These are phyloP conservation scores for Termitomyces sp. DNA, from an alignment of 768 basidiomycete species.

Conservation along the genomic window DNA sequence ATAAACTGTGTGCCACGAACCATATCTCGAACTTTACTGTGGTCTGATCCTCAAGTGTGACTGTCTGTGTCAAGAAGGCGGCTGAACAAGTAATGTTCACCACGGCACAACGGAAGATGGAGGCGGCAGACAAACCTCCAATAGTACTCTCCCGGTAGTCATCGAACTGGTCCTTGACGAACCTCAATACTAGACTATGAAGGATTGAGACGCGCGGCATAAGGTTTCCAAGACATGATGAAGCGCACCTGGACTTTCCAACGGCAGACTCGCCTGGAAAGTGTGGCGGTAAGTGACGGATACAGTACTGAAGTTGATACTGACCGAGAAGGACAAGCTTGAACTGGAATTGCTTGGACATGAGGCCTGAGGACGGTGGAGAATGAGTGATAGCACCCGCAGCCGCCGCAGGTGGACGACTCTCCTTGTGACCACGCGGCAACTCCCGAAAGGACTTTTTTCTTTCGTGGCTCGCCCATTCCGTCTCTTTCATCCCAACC, in stretches of 20 bases:
- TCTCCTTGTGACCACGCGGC: conserved; percentile 26
- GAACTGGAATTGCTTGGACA: conserved; percentile 93
- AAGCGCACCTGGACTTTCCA: conserved; percentile 83
- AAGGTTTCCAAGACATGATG: conserved; percentile 18
- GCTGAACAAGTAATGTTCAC: conserved; percentile 41
- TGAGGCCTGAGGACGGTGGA: conserved; percentile 56
- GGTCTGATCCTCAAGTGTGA: conserved; percentile 82
- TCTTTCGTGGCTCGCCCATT: not conserved
- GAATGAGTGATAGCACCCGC: conserved; percentile 21
- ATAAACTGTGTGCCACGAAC: conserved; percentile 36
- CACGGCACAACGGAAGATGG: not conserved
- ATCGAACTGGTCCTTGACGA: conserved; percentile 95
- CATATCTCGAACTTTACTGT: conserved; percentile 98
- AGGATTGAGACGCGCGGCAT: conserved; percentile 19
- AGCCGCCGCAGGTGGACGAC: conserved; percentile 20
- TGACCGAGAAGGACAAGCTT: conserved; percentile 93
- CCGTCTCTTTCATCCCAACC: conserved; percentile 22
- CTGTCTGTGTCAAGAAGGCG: conserved; percentile 98
- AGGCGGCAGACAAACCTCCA: conserved; percentile 49
- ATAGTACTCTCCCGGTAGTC: conserved; percentile 95
- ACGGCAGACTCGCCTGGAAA: conserved; percentile 90
- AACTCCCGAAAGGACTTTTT: conserved; percentile 25
- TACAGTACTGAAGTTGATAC: conserved; percentile 17
- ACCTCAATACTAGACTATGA: conserved; percentile 83
- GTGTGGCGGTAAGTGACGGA: conserved; percentile 10